Evolutionary conservation across 2,329 filamentous ascomycete species (phyloP), one percentile per base, ranked within the genome.

Genomic region (Venturia aucupariae): DNA sequence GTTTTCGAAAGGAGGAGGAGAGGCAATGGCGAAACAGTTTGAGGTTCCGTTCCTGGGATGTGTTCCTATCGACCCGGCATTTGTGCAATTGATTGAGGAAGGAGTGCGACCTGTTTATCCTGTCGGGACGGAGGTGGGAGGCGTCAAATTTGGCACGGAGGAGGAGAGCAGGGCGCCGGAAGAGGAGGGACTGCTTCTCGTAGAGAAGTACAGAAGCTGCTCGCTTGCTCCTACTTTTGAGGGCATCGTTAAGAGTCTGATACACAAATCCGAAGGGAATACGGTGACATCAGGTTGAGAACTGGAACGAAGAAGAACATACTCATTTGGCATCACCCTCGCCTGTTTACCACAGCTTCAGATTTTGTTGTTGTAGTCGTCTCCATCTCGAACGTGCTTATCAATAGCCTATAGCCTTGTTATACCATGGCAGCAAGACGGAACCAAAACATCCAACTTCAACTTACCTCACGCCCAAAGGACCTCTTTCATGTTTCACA

Each of bases 31-130:
- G 7, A 79, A 84, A 60, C 92, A 97, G 69, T 94, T 96, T 73
- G 80, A 80, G 0, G 90, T 97, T 42, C 85, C 84, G 19, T 97
- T 97, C 71, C 76, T 97, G 63, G 94, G 92, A 2, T 86, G 86
- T 35, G 86, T 97, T 44, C 94, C 94, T 1, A 92, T 99, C 71
- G 94, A 99, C 77, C 90, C 92, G 24, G 90, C 92, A 71, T 97
- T 97, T 73, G 89, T 94, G 59, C 84, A 88, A 68, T 76, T 99
- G 71, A 85, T 99, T 51, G 93, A 97, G 75, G 90, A 90, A 66
- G 81, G 80, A 7, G 77, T 84, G 81, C 71, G 76, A 67, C 90
- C 89, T 17, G 78, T 79, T 19, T 92, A 92, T 72, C 89, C 89
- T 0, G 78, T 82, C 65, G 89, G 89, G 1, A 91, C 88, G 1